A percentile compares a stretch with the other conserved stretches of the same genome.
phyloP scores from a whole-genome alignment of 2,329 filamentous ascomycete genomes.

The Calonectria multiphialidica region DNA sequence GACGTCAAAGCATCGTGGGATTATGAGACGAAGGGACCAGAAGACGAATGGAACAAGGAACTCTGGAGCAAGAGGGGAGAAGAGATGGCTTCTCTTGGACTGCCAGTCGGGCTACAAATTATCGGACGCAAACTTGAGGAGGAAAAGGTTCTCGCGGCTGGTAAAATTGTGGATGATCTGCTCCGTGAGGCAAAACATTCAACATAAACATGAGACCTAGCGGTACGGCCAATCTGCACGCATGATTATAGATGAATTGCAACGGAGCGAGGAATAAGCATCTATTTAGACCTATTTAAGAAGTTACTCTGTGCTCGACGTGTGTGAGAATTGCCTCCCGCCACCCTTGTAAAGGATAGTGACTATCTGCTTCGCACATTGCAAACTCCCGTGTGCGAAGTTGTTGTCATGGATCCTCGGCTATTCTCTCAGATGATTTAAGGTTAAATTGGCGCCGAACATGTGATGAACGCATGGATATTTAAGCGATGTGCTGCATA shows the following conservation, averaged over 20 bases:
- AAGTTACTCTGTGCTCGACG: neutral
- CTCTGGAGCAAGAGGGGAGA: slow-evolving; percentile 29
- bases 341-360: neutral
- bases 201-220: neutral
- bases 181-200: neutral
- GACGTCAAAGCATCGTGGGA: slow-evolving; percentile 51
- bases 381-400: neutral
- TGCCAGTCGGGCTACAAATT: slow-evolving; percentile 65
- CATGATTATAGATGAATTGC: neutral
- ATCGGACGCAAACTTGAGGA: slow-evolving; percentile 65
- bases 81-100: slow-evolving; percentile 29
- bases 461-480: neutral
- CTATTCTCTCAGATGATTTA: neutral
- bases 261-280: neutral
- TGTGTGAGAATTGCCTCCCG: neutral
- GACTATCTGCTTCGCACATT: neutral
- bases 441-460: neutral
- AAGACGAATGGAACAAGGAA: slow-evolving; percentile 34
- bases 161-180: slow-evolving; percentile 24
- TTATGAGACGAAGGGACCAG: slow-evolving; percentile 9
- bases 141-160: slow-evolving; percentile 60
- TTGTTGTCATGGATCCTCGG: too few species aligned
- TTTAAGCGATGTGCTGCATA: neutral
- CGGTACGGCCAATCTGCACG: neutral
- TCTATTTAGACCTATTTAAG: neutral